Evolutionary conservation across 306 rosid genomes (phyloP), one percentile per base, ranked within the genome.

Genomic region (Gastrolobium bilobum): DNA sequence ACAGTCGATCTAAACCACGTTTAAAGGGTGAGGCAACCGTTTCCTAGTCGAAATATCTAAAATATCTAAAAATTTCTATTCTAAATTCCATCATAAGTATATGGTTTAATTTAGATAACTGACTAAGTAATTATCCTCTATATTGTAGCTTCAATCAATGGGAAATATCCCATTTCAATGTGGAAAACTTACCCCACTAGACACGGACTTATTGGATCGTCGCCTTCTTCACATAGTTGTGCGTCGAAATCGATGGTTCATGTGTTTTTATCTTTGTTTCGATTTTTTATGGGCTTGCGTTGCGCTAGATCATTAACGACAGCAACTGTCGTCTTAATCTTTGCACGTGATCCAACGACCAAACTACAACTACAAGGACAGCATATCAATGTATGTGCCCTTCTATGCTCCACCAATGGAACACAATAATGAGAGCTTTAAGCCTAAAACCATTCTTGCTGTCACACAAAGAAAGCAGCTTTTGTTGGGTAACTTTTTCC

Each of bases 271-370:
- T 15, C 37, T 60, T 56, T 82, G 82, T 34, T 71, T 50, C 6
- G 33, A 70, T 76, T 62, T 74, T 40, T 38, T 15, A 46, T 44
- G 54, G 34, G 31, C 60, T n/a, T 46, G 48, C 29, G 3, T 26
- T 48, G 78, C 40, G 14, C 47, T 13, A 64, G 43, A 57, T 73
- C 80, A 47, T 79, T 64, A 53, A 68, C 73, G 73, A 81, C 73
- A 76, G 10, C 6, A 53, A 26, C 40, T 66, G 20, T 20, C 52
- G 7, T 61, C 26, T 42, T 46, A 69, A 43, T 35, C 14, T 53
- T 58, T 31, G 52, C 51, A 35, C 54, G 75, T 56, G 77, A 75
- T 75, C 72, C 80, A 74, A 63, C 4, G 56, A 64, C 44, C 67
- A 68, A 40, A 37, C 51, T 20, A 63, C 7, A 7, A 68, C 67